Base-by-base conservation (phyloP, 2,329 filamentous ascomycete species). In the Aspergillus pseudoviridinutans region DNA sequence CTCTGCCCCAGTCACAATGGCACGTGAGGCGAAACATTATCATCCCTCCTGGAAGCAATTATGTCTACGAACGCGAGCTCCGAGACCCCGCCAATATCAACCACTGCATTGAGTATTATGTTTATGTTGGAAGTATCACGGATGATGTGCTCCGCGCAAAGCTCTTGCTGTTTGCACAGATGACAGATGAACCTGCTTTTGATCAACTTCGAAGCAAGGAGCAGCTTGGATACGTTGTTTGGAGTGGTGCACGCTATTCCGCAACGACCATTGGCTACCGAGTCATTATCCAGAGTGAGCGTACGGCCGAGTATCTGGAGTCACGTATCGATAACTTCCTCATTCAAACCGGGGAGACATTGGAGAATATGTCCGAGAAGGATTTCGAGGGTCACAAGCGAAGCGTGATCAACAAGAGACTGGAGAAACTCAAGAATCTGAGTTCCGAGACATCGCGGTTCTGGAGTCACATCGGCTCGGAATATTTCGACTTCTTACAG, bases 141-240 rank as follows among this genome's bases (percentile, higher is more conserved):
- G 87, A 96, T 68, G 83, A 87, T n/a, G 70, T 75, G 5, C 74
- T 90, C 12, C 85, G 91, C 20, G 90, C 92, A 14, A 92, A 90
- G 73, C 82, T 90, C 0, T 80, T 95, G 46, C 81, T 99, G 5
- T 82, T 97, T 46, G 89, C 91, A 27, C 94, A 97, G 74, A 89
- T 99, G 77, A 87, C 91, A 0, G 90, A 96, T 56, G 94, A 99
- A 76, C 92, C 92, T 3, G 89, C 89, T 8, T 99, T 97, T 70
- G 91, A 99, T 74, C 92, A 96, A 73, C 82, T 99, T 7, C 86
- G 94, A 51, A 97, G 94, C 47, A 97, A 97, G 75, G 93, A 99
- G 74, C 93, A 99, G 76, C 87, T 99, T 6, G 94, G 94, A 12
- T 99, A 99, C 66, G 90, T 99, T 54, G 93, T 99, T 0, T 96